Conservation (phyloP, 2,329 filamentous ascomycete species). For the Domatiomyces catenatus region DNA sequence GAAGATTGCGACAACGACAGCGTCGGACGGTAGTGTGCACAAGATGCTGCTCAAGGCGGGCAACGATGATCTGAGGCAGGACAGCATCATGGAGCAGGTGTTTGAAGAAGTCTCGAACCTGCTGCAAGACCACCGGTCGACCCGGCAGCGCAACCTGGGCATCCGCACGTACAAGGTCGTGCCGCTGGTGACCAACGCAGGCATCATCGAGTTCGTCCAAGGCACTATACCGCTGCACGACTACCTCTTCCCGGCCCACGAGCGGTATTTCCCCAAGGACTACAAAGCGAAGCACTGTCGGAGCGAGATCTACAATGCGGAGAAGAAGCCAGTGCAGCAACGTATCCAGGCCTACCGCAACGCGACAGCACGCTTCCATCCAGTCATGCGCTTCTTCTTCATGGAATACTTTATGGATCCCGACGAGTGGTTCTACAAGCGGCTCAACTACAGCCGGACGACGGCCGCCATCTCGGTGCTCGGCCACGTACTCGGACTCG, state of each 20-base stretch:
- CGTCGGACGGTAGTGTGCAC: slow-evolving; percentile 61
- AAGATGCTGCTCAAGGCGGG: slow-evolving; percentile 91
- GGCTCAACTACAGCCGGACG: slow-evolving; percentile 80
- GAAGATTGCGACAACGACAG: slow-evolving; percentile 75
- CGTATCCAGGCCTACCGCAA: slow-evolving; percentile 62
- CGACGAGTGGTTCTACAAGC: slow-evolving; percentile 85
- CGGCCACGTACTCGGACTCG: slow-evolving; percentile 79
- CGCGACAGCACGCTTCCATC: slow-evolving; percentile 68
- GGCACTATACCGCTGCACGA: slow-evolving; percentile 87
- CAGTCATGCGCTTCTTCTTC: slow-evolving; percentile 93
- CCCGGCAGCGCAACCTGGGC: slow-evolving; percentile 71
- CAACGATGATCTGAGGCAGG: slow-evolving; percentile 88
- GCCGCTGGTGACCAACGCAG: slow-evolving; percentile 67
- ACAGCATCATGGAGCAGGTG: slow-evolving; percentile 98
- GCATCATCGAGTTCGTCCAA: slow-evolving; percentile 92
- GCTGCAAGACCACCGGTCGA: slow-evolving; percentile 69
- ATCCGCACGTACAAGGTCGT: slow-evolving; percentile 97
- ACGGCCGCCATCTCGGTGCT: slow-evolving; percentile 93
- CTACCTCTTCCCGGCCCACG: slow-evolving; percentile 80
- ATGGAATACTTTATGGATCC: slow-evolving; percentile 87
- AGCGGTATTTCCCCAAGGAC: slow-evolving; percentile 71
- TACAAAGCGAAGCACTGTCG: slow-evolving; percentile 61
- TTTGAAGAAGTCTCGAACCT: slow-evolving; percentile 91
- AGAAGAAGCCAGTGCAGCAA: slow-evolving; percentile 52
- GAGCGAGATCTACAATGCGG: slow-evolving; percentile 60